Percentiles rank a stretch among this genome's conserved stretches.
phyloP scores from a whole-genome alignment of 306 rosid species.

The Abrus precatorius region DNA sequence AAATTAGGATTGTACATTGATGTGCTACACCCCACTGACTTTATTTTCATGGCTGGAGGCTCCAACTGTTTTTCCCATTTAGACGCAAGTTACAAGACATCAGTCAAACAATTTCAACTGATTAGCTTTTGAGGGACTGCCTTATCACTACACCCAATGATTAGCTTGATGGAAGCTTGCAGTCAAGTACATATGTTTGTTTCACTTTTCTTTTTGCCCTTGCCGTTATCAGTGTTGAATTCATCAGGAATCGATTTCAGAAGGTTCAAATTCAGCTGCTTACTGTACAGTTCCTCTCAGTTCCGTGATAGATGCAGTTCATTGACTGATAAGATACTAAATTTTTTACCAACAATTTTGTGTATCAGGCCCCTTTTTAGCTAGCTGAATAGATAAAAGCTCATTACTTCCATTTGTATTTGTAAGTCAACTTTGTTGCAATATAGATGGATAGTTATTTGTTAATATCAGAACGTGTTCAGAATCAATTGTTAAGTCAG shows the following conservation, averaged over 20 bases:
- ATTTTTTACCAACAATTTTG: constrained; percentile 43
- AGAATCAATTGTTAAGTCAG: constrained; percentile 23
- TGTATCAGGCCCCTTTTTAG: constrained; percentile 41
- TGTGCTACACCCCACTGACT: constrained; percentile 26
- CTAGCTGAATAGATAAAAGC: constrained; percentile 44
- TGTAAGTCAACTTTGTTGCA: constrained; percentile 41
- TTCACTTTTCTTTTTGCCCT: constrained; percentile 44
- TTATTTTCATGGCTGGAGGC: constrained; percentile 43
- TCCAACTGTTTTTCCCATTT: constrained; percentile 32
- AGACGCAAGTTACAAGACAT: constrained; percentile 38
- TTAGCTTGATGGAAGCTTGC: constrained; percentile 46
- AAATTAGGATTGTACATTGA: not conserved
- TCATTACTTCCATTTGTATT: constrained; percentile 43
- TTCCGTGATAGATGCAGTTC: constrained; percentile 39
- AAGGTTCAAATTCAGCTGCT: constrained; percentile 55
- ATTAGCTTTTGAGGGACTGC: constrained; percentile 45
- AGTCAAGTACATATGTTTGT: constrained; percentile 20
- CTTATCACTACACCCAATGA: constrained; percentile 36
- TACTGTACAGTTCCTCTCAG: constrained; percentile 63
- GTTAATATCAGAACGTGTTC: constrained; percentile 41
- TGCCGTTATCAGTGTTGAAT: constrained; percentile 44
- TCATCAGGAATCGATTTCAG: constrained; percentile 49
- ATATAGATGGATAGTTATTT: constrained; percentile 40
- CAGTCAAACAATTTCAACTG: constrained; percentile 42
- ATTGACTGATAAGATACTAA: constrained; percentile 40